These are phyloP conservation scores for Taphrina populina DNA, from an alignment of 1,139 yeast species.

Conservation along the genomic window DNA sequence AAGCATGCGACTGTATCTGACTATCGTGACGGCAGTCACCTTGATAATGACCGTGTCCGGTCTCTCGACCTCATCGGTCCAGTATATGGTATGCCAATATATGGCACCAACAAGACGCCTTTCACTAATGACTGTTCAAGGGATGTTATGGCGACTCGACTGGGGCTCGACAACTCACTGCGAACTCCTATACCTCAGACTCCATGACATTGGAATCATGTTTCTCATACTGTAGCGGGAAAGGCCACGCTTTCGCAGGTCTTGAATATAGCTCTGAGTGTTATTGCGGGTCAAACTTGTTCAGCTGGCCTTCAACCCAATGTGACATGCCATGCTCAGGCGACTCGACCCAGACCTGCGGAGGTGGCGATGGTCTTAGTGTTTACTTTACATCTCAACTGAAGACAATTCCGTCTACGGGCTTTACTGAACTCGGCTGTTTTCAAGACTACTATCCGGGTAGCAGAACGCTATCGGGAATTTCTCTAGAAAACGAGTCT, in stretches of 20 bases:
- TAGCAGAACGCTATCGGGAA: background rate
- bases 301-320: background rate
- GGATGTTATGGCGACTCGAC: background rate
- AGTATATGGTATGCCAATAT: too few species aligned
- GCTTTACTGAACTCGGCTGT: background rate
- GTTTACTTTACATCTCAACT: background rate
- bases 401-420: background rate
- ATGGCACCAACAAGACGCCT: too few species aligned
- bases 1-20: too few species aligned
- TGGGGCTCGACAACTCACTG: background rate
- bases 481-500: background rate
- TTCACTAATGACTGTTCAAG: background rate
- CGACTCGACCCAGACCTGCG: slow-evolving; percentile 4
- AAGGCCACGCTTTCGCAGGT: slow-evolving; percentile 5
- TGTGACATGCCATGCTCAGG: slow-evolving; percentile 9
- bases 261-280: slow-evolving; percentile 9
- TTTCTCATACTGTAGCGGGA: background rate
- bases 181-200: too few species aligned
- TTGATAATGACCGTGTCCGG: too few species aligned
- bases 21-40: too few species aligned
- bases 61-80: too few species aligned
- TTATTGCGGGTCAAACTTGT: slow-evolving; percentile 3
- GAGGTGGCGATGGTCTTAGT: background rate
- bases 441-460: background rate
- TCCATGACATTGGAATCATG: slow-evolving; percentile 5